Evolutionary conservation across 495 filamentous ascomycete species (phyloP).

Genomic region (Xylaria scruposa): DNA sequence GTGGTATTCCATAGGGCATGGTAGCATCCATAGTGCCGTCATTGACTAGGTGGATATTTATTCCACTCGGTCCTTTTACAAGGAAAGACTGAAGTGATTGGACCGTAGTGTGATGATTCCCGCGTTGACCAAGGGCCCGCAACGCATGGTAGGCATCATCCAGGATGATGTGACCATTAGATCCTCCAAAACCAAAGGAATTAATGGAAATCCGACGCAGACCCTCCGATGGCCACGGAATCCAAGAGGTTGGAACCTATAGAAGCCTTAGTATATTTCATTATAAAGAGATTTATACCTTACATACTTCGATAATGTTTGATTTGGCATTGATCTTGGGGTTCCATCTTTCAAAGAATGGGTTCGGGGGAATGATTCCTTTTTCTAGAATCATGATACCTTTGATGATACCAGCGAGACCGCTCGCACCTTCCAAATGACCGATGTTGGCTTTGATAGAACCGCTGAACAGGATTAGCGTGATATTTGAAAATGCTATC

Average conservation of each 20-base stretch:
- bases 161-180: constrained; percentile 58
- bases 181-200: constrained; percentile 59
- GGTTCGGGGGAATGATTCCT: constrained; percentile 42
- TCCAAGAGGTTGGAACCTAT: neutral
- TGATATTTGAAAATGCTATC: no score
- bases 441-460: constrained; percentile 61
- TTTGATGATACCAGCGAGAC: constrained; percentile 59
- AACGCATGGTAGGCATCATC: constrained; percentile 40
- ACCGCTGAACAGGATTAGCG: constrained; percentile 30
- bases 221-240: constrained; percentile 29
- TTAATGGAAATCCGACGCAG: constrained; percentile 51
- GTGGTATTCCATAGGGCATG: no score
- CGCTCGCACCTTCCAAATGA: constrained; percentile 55
- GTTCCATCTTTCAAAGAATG: constrained; percentile 52
- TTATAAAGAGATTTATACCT: no score
- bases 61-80: no score
- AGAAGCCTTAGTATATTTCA: neutral
- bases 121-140: neutral
- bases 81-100: no score
- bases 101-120: neutral
- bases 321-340: constrained; percentile 37
- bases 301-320: no score
- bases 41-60: no score
- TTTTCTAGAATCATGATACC: constrained; percentile 52
- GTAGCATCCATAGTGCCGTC: no score